These are phyloP conservation scores for Puccinia triticina DNA, from an alignment of 1,284 basidiomycete genomes.

Conservation along the genomic window DNA sequence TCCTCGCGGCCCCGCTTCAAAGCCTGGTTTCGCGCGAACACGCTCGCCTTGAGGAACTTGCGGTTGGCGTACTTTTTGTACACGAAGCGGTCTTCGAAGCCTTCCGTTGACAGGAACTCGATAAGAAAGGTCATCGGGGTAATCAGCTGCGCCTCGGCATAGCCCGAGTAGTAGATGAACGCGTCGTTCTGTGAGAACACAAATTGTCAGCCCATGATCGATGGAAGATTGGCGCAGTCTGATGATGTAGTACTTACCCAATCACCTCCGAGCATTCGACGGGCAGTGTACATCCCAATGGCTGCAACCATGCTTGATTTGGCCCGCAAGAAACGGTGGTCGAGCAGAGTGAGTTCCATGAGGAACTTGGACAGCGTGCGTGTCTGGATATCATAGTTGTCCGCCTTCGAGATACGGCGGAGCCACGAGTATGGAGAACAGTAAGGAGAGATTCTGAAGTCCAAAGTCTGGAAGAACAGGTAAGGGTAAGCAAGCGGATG, in stretches of 20 bases:
- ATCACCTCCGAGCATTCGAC: conserved; percentile 85
- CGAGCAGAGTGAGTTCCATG: conserved; percentile 92
- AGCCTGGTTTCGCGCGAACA: conserved; percentile 66
- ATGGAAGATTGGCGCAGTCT: conserved; percentile 49
- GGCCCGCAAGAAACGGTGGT: conserved; percentile 87
- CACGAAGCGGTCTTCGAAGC: conserved; percentile 82
- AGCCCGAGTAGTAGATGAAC: conserved; percentile 92
- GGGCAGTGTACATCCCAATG: conserved; percentile 93
- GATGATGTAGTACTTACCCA: too few relatives aligned
- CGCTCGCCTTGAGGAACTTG: conserved; percentile 83
- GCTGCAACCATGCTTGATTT: conserved; percentile 96
- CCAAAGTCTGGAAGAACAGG: conserved; percentile 68
- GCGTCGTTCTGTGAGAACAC: conserved; percentile 70
- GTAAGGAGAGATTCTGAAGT: conserved; percentile 94
- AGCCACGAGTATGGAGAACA: conserved; percentile 99
- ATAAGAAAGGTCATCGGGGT: conserved; percentile 80
- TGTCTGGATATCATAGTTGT: conserved; percentile 98
- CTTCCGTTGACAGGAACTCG: conserved; percentile 78
- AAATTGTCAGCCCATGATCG: background rate
- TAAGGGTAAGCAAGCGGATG: conserved; percentile 12
- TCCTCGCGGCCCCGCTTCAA: conserved; percentile 43
- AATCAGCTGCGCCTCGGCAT: conserved; percentile 83
- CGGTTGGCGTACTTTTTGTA: conserved; percentile 97
- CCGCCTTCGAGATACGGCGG: conserved; percentile 95
- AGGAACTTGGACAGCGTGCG: conserved; percentile 96